Percentiles rank a stretch among this genome's conserved stretches.
These are phyloP conservation scores for Kwoniella shandongensis DNA, from an alignment of 768 basidiomycete species.

Conservation along the genomic window DNA sequence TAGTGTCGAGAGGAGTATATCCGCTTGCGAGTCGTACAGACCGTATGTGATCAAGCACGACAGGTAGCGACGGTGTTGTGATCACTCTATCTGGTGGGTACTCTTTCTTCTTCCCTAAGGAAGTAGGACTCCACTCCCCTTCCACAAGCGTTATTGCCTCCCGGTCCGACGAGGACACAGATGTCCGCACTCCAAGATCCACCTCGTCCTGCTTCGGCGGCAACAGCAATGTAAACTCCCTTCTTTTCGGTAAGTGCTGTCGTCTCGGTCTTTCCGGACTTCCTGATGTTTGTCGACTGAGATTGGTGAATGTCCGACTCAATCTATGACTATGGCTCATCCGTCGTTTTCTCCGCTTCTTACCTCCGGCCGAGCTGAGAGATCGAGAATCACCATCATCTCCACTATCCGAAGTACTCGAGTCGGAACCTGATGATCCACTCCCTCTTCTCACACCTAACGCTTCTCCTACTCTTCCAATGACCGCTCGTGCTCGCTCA, in stretches of 20 bases:
- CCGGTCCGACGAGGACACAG: constrained; percentile 12
- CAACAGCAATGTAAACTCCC: constrained; percentile 48
- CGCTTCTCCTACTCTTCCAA: constrained; percentile 44
- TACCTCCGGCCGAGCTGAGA: neutral
- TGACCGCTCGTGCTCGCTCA: constrained; percentile 46
- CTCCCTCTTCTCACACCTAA: constrained; percentile 48
- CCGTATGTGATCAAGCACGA: constrained; percentile 36
- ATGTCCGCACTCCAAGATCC: constrained; percentile 15
- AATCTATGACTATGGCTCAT: constrained; percentile 20
- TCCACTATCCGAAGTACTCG: constrained; percentile 3
- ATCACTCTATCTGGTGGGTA: constrained; percentile 38
- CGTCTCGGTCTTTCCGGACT: constrained; percentile 32
- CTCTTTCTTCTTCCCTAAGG: neutral
- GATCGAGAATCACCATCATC: neutral
- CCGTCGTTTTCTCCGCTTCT: constrained; percentile 17
- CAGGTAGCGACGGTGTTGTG: constrained; percentile 40
- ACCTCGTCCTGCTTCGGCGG: constrained; percentile 31
- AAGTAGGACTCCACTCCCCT: constrained; percentile 5
- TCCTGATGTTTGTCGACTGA: constrained; percentile 9
- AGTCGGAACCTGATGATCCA: constrained; percentile 24
- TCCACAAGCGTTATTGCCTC: constrained; percentile 6
- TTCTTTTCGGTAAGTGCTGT: constrained; percentile 29
- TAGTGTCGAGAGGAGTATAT: constrained; percentile 12
- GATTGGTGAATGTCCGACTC: constrained; percentile 31
- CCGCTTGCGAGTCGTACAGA: constrained; percentile 31